These are phyloP conservation scores for Cryptococcus hybrid DNA, from an alignment of 1,284 basidiomycete species.

Conservation along the genomic window DNA sequence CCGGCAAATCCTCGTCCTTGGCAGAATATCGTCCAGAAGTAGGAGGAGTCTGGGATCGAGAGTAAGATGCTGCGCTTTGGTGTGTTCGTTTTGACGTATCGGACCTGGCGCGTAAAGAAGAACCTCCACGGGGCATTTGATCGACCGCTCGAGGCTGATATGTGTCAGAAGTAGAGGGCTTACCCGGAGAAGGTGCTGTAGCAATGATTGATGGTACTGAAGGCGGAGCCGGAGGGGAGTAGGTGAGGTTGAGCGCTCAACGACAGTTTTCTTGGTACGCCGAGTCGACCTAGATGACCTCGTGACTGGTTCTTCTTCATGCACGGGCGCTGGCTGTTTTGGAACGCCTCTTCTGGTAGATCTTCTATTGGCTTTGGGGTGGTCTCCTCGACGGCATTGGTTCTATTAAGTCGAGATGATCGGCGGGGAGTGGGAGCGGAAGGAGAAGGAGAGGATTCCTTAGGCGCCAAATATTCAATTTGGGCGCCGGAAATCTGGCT, in stretches of 20 bases:
- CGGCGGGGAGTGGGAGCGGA: constrained; percentile 31
- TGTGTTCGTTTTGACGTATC: constrained; percentile 39
- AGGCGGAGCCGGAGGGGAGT: constrained; percentile 13
- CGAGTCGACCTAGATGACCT: constrained; percentile 16
- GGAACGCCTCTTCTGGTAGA: constrained; percentile 14
- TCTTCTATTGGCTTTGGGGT: constrained; percentile 21
- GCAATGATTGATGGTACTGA: constrained; percentile 36
- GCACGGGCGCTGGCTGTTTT: constrained; percentile 10
- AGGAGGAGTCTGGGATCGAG: constrained; percentile 37
- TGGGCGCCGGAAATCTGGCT: constrained; percentile 11
- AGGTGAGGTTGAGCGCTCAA: constrained; percentile 25
- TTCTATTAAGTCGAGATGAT: constrained; percentile 29
- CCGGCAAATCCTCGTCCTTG: constrained; percentile 46
- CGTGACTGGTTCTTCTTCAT: constrained; percentile 12
- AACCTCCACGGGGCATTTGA: constrained; percentile 27
- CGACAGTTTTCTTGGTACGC: constrained; percentile 17
- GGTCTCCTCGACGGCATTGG: constrained; percentile 15
- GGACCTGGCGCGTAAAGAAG: constrained; percentile 38
- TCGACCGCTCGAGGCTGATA: constrained; percentile 34
- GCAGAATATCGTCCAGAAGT: constrained; percentile 43
- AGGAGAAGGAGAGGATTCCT: constrained; percentile 13
- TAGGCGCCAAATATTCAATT: constrained; percentile 11
- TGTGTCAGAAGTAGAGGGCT: constrained; percentile 8
- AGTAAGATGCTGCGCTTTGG: constrained; percentile 38
- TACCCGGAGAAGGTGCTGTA: constrained; percentile 41